A percentile compares a stretch with the other conserved stretches of the same genome.
phyloP scores from a whole-genome alignment of 495 filamentous ascomycete species.

The Podospora australis region DNA sequence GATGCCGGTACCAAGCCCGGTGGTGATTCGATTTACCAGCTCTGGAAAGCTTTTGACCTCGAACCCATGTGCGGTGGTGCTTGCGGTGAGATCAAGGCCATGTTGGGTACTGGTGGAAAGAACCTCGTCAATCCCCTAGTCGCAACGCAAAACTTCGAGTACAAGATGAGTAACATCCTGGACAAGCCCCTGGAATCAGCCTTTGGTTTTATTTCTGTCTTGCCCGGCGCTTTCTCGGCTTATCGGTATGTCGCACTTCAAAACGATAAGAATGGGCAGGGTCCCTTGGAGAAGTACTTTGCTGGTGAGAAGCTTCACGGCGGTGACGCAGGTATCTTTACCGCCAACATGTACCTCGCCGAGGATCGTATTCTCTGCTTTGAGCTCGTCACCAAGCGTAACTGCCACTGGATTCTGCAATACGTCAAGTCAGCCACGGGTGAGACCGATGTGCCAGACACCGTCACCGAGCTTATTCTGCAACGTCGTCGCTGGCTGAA shows the following conservation, averaged over 20 bases:
- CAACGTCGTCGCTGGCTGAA: slow-evolving; percentile 98
- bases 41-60: slow-evolving; percentile 98
- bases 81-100: slow-evolving; percentile 98
- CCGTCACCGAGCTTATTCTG: slow-evolving; percentile 89
- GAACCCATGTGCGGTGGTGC: slow-evolving; percentile 96
- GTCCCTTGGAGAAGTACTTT: slow-evolving; percentile 95
- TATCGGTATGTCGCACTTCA: slow-evolving; percentile 93
- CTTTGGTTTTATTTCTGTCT: slow-evolving; percentile 95
- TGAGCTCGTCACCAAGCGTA: slow-evolving; percentile 95
- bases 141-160: slow-evolving; percentile 98
- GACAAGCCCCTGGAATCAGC: slow-evolving; percentile 97
- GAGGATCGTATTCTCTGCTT: slow-evolving; percentile 99
- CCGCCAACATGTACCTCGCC: slow-evolving; percentile 98
- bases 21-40: slow-evolving; percentile 85
- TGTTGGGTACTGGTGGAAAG: slow-evolving; percentile 82
- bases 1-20: slow-evolving; percentile 95
- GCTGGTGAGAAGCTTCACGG: slow-evolving; percentile 97
- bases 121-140: slow-evolving; percentile 91
- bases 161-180: slow-evolving; percentile 99
- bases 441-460: slow-evolving; percentile 96
- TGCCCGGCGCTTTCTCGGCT: slow-evolving; percentile 96
- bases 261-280: slow-evolving; percentile 89
- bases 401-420: slow-evolving; percentile 92
- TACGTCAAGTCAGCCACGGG: slow-evolving; percentile 96
- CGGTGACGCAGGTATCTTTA: slow-evolving; percentile 90